Base-by-base conservation (phyloP, 768 basidiomycete species). In the Boletus rex-veris region DNA sequence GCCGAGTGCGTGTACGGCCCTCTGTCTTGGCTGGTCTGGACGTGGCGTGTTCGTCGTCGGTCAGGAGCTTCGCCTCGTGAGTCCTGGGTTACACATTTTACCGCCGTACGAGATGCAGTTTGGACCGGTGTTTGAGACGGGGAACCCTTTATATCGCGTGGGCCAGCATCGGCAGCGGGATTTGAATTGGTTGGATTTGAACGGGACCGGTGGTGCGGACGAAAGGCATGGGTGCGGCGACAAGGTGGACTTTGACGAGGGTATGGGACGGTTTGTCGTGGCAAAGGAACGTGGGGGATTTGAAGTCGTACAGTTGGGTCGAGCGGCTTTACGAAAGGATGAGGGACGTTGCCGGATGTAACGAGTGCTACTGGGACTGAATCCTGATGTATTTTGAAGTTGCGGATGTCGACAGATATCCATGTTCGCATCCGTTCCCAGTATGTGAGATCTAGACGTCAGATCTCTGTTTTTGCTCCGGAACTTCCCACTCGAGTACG, bases 191-290 rank as follows among this genome's bases (percentile, higher is more conserved):
- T 15, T 40, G 21, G 7, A 38, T 19, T 5, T 15, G 36, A 28
- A 31, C 5, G 35, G 18, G 42, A 24, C 36, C 5, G 14, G 28
- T 37, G 43, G 21, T 24, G 33, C 5, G 8, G 39, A 40, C 10
- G 28, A 47, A 51, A 44, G 26, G 26, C 12, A 26, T 1, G 12
- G 7, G 28, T 33, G 40, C 18, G 58, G 53, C 10, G 64, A 69
- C 48, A 58, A 43, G 45, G 60, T 71, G 42, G 67, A 69, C 40
- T 68, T 68, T 31, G 67, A 68, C 18, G 67, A 68, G 47, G 64
- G 67, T 3, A 68, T 67, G 58, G 69, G 69, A 21, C 64, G 69
- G 18, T 54, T 71, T 15, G 69, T 69, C 33, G 64, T 69, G 44
- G 62, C 62, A 12, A 67, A 45, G 16, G 59, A 45, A 50, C 33